A percentile compares a stretch with the other conserved stretches of the same genome.
Conservation (phyloP, 2,329 filamentous ascomycete species). For the Fusarium mundagurra region DNA sequence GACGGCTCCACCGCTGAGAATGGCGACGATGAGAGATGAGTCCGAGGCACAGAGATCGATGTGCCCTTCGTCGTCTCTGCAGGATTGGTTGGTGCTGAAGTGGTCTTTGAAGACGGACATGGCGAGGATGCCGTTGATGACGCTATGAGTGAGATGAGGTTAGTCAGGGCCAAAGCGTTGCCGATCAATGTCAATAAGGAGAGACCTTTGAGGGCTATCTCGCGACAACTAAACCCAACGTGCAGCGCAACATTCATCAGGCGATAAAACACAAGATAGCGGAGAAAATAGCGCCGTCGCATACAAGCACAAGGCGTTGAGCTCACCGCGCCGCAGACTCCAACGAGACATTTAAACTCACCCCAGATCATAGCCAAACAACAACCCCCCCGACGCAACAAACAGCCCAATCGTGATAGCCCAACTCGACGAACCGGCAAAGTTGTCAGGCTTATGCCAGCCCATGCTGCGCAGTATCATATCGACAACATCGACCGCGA, state of each 20-base stretch:
- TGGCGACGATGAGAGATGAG: slow-evolving; percentile 80
- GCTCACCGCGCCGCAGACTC: slow-evolving; percentile 1
- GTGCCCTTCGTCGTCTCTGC: slow-evolving; percentile 48
- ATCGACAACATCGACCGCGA: slow-evolving; percentile 23
- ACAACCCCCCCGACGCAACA: slow-evolving; percentile 73
- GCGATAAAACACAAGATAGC: too few relatives aligned
- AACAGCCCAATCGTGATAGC: slow-evolving; percentile 78
- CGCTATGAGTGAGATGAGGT: slow-evolving; percentile 39
- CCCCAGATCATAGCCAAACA: slow-evolving; percentile 78
- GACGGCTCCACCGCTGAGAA: slow-evolving; percentile 83
- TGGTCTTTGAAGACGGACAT: slow-evolving; percentile 74
- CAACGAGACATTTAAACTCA: slow-evolving; percentile 45
- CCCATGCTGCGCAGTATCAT: slow-evolving; percentile 73
- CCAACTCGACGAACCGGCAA: slow-evolving; percentile 76
- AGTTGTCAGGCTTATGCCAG: slow-evolving; percentile 79
- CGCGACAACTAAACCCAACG: not conserved
- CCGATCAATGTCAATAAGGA: slow-evolving; percentile 9
- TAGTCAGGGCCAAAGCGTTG: slow-evolving; percentile 20
- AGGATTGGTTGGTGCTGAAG: slow-evolving; percentile 67
- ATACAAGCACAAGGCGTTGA: not conserved
- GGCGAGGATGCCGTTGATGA: slow-evolving; percentile 76
- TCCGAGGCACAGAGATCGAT: slow-evolving; percentile 65
- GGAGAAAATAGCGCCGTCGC: not conserved
- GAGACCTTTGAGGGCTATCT: not conserved
- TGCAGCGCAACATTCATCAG: not conserved